A percentile compares a stretch with the other conserved stretches of the same genome.
Evolutionary conservation across 1,284 basidiomycete species (phyloP).

Genomic region (Ceratobasidium sp.): DNA sequence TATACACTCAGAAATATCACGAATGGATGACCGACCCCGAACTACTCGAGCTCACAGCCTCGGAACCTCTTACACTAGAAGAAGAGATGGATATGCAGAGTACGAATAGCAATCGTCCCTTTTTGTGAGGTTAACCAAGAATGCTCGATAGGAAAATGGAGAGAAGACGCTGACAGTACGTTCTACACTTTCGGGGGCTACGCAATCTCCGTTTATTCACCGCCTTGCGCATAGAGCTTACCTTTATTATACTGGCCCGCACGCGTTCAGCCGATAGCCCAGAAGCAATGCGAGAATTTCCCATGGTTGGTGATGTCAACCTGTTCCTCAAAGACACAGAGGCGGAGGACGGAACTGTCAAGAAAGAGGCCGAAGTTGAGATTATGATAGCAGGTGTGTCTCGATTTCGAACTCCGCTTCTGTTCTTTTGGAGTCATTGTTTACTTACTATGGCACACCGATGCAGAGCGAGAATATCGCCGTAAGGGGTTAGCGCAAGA

Average conservation of each 20-base stretch:
- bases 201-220: background rate
- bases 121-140: background rate
- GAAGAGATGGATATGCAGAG: slow-evolving; percentile 95
- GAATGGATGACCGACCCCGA: slow-evolving; percentile 87
- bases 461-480: slow-evolving; percentile 63
- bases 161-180: slow-evolving; percentile 83
- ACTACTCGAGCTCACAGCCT: slow-evolving; percentile 82
- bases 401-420: slow-evolving; percentile 34
- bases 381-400: slow-evolving; percentile 83
- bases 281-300: slow-evolving; percentile 55
- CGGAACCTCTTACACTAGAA: slow-evolving; percentile 80
- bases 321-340: slow-evolving; percentile 74
- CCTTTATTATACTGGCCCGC: slow-evolving; percentile 84
- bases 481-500: slow-evolving; percentile 72
- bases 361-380: slow-evolving; percentile 62
- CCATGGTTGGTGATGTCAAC: slow-evolving; percentile 94
- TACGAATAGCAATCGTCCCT: slow-evolving; percentile 52
- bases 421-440: slow-evolving; percentile 11
- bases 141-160: slow-evolving; percentile 74
- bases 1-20: slow-evolving; percentile 73
- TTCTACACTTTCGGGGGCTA: slow-evolving; percentile 27
- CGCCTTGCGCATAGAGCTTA: slow-evolving; percentile 67
- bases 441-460: background rate
- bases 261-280: slow-evolving; percentile 32
- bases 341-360: slow-evolving; percentile 46